Conservation (phyloP, 352 stramenopile species). For the Pythium dissimile region DNA sequence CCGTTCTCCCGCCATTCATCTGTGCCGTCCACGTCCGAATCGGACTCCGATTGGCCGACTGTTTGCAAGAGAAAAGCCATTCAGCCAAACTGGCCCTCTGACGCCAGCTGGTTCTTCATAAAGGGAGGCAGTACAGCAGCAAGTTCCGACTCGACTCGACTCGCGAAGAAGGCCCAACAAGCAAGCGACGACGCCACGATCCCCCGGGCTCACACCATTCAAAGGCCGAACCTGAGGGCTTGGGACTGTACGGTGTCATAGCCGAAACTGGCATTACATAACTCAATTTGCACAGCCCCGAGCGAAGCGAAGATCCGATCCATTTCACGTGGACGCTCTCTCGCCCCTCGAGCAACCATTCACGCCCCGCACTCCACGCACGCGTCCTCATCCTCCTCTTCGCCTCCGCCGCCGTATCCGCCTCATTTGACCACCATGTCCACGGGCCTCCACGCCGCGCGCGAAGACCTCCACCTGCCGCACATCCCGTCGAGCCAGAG, state of each 20-base stretch:
- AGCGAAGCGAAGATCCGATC: constrained; percentile 4
- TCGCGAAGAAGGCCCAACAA: constrained; percentile 19
- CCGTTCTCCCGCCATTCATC: no score
- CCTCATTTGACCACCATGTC: constrained; percentile 39
- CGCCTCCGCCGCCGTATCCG: not conserved
- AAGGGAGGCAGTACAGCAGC: no score
- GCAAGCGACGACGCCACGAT: constrained; percentile 19
- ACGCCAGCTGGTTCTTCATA: constrained; percentile 18
- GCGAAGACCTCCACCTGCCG: constrained; percentile 64
- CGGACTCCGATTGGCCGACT: not conserved
- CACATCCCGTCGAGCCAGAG: constrained; percentile 26
- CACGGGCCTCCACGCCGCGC: constrained; percentile 66
- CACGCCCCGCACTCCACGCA: constrained; percentile 4
- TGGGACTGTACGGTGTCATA: constrained; percentile 29
- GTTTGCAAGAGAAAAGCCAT: constrained; percentile 3
- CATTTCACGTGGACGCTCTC: not conserved
- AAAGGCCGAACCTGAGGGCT: no score
- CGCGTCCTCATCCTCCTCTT: not conserved
- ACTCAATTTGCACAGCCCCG: constrained; percentile 42
- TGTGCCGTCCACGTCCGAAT: not conserved
- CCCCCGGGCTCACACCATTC: constrained; percentile 14
- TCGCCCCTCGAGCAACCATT: constrained; percentile 10
- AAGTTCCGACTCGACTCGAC: no score
- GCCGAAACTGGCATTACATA: constrained; percentile 61
- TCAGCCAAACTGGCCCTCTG: constrained; percentile 13